Percentiles rank a stretch among this genome's conserved stretches.
These are phyloP conservation scores for Mycosphaerella sp. DNA, from an alignment of 2,329 filamentous ascomycete species.

Conservation along the genomic window DNA sequence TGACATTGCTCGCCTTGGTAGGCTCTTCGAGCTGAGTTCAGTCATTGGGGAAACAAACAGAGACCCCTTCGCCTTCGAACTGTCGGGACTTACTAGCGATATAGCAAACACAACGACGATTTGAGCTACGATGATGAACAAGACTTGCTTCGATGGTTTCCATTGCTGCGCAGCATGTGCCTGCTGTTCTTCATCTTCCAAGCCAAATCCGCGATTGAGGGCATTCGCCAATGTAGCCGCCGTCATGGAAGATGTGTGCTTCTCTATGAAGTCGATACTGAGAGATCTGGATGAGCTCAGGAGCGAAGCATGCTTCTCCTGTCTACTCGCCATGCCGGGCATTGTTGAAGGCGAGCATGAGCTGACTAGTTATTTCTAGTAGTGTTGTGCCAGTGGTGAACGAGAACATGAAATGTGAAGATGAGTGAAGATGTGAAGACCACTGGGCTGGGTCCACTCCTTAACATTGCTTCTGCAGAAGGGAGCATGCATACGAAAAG, in stretches of 20 bases:
- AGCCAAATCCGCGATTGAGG: background rate
- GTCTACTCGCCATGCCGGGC: background rate
- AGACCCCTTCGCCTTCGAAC: too few relatives aligned
- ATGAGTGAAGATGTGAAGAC: background rate
- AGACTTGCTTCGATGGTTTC: slow-evolving; percentile 38
- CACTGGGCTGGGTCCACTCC: background rate
- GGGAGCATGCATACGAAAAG: background rate
- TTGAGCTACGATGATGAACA: slow-evolving; percentile 39
- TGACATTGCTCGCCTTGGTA: too few relatives aligned
- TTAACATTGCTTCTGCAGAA: background rate
- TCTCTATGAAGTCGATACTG: background rate
- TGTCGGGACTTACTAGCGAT: too few relatives aligned
- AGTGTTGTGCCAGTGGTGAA: background rate
- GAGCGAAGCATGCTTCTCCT: slow-evolving; percentile 1
- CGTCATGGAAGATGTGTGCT: slow-evolving; percentile 7
- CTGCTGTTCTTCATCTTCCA: background rate
- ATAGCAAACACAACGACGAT: slow-evolving; percentile 46
- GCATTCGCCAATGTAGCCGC: slow-evolving; percentile 1
- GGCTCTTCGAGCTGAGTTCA: too few relatives aligned
- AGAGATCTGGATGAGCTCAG: background rate
- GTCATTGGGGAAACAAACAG: too few relatives aligned
- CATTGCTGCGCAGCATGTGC: slow-evolving; percentile 24
- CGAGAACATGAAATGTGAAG: background rate
- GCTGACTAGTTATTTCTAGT: too few relatives aligned
- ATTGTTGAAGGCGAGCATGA: background rate